Base-by-base conservation (phyloP, 148 eudicot genomes). In the Silene uniflora region DNA sequence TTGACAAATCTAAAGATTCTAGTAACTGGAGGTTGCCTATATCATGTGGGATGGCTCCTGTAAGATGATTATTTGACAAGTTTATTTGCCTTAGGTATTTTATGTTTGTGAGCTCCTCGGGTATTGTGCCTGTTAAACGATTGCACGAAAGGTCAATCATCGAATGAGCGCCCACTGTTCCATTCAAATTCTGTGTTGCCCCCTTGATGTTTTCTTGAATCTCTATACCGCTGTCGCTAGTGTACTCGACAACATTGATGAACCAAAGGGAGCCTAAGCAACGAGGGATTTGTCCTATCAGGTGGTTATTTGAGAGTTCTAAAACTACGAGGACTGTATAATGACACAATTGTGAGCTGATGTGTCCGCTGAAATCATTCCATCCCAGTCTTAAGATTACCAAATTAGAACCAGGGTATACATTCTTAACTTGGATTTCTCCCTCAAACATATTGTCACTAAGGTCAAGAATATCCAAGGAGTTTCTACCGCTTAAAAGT, bases 81-180 rank as follows among this genome's bases (percentile, higher is more conserved):
- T 74, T 76, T 39, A 73, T 47, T 39, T 54, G 72, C 12, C 21
- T 25, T 3, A 78, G 23, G 24, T 23, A 13, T 0, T 64, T n/a
- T 25, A 72, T 39, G 12, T 73, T 76, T 21, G 83, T 77, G 35
- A 89, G 67, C 75, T 75, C 84, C n/a, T 67, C 44, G 2, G 89
- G 88, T 39, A 88, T 82, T 9, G 64, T 49, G 5, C 89, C 88
- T 7, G 13, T 22, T 1, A 87, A 68, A 16, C 75, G 24, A 73
- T 89, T 89, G 64, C 76, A 19, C 0, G 87, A 89, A 13, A 89
- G 85, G 65, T 84, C 90, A 5, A 82, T 39, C 3, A 35, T 35
- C 6, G 71, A 17, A 42, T 35, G 71, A 67, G 1, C 23, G 10
- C 71, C 21, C 7, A 17, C 5, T 9, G 10, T 5, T 35, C 23